Conservation (phyloP, 2,329 filamentous ascomycete genomes). For the Trichothecium sympodiale region DNA sequence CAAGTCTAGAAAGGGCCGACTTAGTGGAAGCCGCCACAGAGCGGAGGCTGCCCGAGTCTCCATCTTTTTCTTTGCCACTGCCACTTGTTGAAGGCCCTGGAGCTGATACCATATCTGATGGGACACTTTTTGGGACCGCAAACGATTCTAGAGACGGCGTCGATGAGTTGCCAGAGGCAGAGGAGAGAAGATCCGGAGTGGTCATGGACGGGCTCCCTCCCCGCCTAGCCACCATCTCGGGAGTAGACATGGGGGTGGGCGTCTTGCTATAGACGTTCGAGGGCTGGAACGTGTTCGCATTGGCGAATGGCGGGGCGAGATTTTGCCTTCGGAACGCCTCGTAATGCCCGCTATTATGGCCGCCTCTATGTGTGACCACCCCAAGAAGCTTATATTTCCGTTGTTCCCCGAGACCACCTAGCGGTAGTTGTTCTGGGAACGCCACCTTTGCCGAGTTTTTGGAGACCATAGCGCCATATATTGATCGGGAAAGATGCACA, state of each 20-base stretch:
- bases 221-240: constrained; percentile 25
- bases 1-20: constrained; percentile 39
- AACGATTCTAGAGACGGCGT: constrained; percentile 26
- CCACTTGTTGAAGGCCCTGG: constrained; percentile 12
- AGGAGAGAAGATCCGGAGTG: constrained; percentile 34
- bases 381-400: constrained; percentile 76
- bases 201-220: constrained; percentile 31
- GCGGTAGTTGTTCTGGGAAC: constrained; percentile 75
- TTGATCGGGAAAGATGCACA: constrained; percentile 85
- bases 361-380: constrained; percentile 88
- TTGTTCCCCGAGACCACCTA: constrained; percentile 69
- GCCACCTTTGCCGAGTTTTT: constrained; percentile 93
- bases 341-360: constrained; percentile 93
- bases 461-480: constrained; percentile 72
- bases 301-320: constrained; percentile 68
- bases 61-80: constrained; percentile 25
- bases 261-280: constrained; percentile 62
- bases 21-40: constrained; percentile 46
- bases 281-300: constrained; percentile 65
- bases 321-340: constrained; percentile 89
- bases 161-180: constrained; percentile 22
- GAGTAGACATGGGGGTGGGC: constrained; percentile 41
- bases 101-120: constrained; percentile 5
- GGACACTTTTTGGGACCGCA: constrained; percentile 19
- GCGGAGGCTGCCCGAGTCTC: constrained; percentile 40